Conservation (phyloP, 768 basidiomycete genomes). For the Kwoniella sp. region DNA sequence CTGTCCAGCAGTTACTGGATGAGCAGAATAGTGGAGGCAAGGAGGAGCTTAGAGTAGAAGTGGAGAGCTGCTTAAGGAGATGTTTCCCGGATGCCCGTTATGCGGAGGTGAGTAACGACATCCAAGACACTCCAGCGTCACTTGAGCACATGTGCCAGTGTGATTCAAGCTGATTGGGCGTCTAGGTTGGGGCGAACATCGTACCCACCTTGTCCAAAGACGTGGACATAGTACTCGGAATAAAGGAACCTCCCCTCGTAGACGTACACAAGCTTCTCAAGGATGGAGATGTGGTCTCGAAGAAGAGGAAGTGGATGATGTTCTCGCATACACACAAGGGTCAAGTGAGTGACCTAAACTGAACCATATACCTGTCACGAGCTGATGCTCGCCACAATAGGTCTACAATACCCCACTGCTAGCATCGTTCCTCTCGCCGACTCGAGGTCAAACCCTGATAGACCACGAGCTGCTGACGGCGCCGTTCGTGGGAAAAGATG, state of each 20-base stretch:
- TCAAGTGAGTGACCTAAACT: constrained; percentile 30
- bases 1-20: constrained; percentile 65
- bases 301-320: constrained; percentile 75
- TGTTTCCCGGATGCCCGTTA: constrained; percentile 71
- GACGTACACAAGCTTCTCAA: constrained; percentile 62
- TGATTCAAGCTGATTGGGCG: constrained; percentile 6
- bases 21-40: constrained; percentile 60
- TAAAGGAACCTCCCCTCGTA: constrained; percentile 78
- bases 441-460: constrained; percentile 60
- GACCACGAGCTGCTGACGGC: constrained; percentile 82
- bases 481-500: constrained; percentile 61
- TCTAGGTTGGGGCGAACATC: constrained; percentile 75
- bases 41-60: constrained; percentile 60
- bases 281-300: constrained; percentile 54
- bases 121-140: neutral
- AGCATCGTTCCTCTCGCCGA: constrained; percentile 55
- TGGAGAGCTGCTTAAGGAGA: constrained; percentile 74
- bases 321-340: constrained; percentile 86
- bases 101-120: constrained; percentile 61
- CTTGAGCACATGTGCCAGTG: neutral
- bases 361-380: neutral
- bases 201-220: constrained; percentile 61
- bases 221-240: constrained; percentile 78
- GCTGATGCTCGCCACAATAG: constrained; percentile 57
- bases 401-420: constrained; percentile 80